A percentile compares a stretch with the other conserved stretches of the same genome.
Conservation (phyloP, 2,329 filamentous ascomycete genomes). For the Nemania serpens region DNA sequence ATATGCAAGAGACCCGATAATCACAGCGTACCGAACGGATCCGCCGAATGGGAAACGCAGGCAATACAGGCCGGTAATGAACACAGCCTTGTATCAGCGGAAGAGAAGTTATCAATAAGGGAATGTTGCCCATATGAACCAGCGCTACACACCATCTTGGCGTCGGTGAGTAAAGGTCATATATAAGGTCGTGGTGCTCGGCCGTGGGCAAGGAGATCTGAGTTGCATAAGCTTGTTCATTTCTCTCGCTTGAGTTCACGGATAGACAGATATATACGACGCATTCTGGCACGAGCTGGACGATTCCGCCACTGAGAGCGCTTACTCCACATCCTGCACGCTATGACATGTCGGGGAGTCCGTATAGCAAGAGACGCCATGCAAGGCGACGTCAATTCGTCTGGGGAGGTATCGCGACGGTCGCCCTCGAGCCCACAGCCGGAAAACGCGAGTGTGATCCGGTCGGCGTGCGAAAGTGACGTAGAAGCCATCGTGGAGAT, state of each 20-base stretch:
- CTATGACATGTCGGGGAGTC: constrained; percentile 17
- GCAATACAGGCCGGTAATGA: not conserved
- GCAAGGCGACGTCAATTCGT: constrained; percentile 11
- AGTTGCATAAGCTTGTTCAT: not conserved
- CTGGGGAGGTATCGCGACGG: not conserved
- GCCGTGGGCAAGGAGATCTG: not conserved
- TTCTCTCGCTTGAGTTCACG: constrained; percentile 11
- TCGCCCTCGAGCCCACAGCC: not conserved
- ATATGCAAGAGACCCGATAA: not conserved
- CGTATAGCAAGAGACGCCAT: constrained; percentile 8
- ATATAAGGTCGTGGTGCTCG: not conserved
- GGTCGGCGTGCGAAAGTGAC: constrained; percentile 18
- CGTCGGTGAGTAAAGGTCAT: not conserved
- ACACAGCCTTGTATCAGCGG: not conserved
- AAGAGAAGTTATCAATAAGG: not conserved
- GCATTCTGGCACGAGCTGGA: not conserved
- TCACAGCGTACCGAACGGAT: not conserved
- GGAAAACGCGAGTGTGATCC: constrained; percentile 10
- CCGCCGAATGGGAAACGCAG: not conserved
- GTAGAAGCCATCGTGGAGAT: constrained; percentile 24
- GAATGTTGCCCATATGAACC: not conserved
- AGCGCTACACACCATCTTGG: not conserved
- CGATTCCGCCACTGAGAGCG: not conserved
- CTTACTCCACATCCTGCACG: constrained; percentile 25
- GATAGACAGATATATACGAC: constrained; percentile 13